Evolutionary conservation across 176 grass and related monocot genomes (phyloP), one percentile per base, ranked within the genome.

Genomic region (Musa troglodytarum): DNA sequence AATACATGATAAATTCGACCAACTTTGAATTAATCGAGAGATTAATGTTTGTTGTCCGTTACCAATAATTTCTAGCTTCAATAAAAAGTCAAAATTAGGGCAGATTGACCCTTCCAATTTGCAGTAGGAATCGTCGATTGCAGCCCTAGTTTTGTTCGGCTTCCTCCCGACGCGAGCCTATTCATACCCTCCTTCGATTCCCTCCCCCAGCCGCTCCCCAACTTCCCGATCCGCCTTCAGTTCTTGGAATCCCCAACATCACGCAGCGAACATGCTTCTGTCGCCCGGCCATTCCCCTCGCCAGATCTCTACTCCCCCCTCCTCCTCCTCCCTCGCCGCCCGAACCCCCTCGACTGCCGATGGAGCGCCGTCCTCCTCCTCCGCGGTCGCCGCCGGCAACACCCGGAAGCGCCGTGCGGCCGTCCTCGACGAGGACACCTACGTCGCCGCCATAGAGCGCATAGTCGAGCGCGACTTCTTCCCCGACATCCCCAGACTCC

Each of bases 401-500:
- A 12, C 11, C n/a, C 72, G 89, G 87, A 86, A 89, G 53, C 85
- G 83, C 14, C 85, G 85, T 17, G 56, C 83, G 11, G 83, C 85
- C 61, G 87, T 92, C 11, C 87, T 96, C 77, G 90, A 96, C 55
- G 93, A 96, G 85, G 93, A 96, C 85, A 81, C 74, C 8, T 96
- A 96, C 80, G 90, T 96, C n/a, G 85, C 86, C 1, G 78, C 89
- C 54, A 83, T 96, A 53, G 89, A 96, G 78, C 80, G 88, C 22
- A 92, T 96, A 83, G 85, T 96, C 79, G 93, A 96, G 81, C 85
- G 90, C 19, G 93, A 96, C 59, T 96, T 88, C 87, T 96, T 96
- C 85, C 87, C 90, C 6, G 93, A 96, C 71, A 85, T 96, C 6
- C 87, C 93, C 0, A 87, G 82, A 73, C 87, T 90, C 66, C 89